phyloP scores from a whole-genome alignment of 1,284 basidiomycete genomes.

The Ustilago esculenta region DNA sequence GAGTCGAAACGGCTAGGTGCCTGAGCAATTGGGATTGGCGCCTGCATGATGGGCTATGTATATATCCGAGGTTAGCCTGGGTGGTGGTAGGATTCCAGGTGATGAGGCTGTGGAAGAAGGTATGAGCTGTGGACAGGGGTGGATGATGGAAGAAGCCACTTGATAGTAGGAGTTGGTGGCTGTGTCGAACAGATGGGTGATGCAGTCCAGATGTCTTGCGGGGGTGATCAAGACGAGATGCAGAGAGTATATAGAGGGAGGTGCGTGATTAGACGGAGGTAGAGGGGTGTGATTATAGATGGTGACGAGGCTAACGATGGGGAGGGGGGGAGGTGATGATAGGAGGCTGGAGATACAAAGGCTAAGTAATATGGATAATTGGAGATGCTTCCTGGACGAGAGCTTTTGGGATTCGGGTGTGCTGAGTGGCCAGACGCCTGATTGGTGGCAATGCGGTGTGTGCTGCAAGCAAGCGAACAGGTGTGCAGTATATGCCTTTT shows the following conservation, averaged over 20 bases:
- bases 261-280: conserved; percentile 3
- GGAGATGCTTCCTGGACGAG: conserved; percentile 34
- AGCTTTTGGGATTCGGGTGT: conserved; percentile 25
- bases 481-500: conserved; percentile 13
- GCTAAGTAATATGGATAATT: conserved; percentile 21
- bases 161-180: neutral
- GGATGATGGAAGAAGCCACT: neutral
- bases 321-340: neutral
- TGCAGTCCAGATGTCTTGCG: conserved; percentile 11
- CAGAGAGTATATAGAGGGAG: neutral
- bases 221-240: conserved; percentile 16
- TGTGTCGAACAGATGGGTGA: neutral
- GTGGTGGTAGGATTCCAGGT: neutral
- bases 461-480: conserved; percentile 10
- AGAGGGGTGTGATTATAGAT: conserved; percentile 29
- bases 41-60: conserved; percentile 40
- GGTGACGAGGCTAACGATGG: conserved; percentile 9
- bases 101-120: conserved; percentile 5
- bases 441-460: conserved; percentile 26
- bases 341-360: neutral
- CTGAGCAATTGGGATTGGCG: conserved; percentile 49
- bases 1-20: conserved; percentile 39
- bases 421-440: conserved; percentile 14
- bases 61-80: neutral
- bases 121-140: neutral